Percentiles rank a stretch among this genome's conserved stretches.
Conservation (phyloP, 2,329 filamentous ascomycete species). For the Chrysoporthe deuterocubensis region DNA sequence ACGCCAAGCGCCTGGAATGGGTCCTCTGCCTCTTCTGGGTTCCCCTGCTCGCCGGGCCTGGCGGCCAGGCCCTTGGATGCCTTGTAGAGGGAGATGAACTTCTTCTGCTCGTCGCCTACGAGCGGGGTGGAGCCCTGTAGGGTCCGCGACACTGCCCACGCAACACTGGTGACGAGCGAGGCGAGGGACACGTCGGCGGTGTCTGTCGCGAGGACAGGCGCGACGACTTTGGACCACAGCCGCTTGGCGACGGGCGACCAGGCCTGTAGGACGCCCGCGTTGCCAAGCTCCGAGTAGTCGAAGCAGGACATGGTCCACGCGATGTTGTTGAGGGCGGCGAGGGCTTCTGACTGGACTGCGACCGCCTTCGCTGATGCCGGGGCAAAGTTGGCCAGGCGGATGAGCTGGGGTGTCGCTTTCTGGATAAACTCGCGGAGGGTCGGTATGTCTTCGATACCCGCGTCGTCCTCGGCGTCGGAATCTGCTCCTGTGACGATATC, state of each 20-base stretch:
- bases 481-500: constrained; percentile 61
- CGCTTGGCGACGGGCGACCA: constrained; percentile 59
- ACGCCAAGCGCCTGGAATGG: constrained; percentile 66
- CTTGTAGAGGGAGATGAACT: constrained; percentile 69
- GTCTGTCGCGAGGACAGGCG: constrained; percentile 61
- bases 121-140: constrained; percentile 55
- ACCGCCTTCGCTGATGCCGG: constrained; percentile 46
- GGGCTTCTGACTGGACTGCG: constrained; percentile 55
- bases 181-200: constrained; percentile 66
- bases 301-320: constrained; percentile 68
- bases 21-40: constrained; percentile 46
- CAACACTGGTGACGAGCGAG: constrained; percentile 66
- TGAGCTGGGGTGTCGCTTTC: constrained; percentile 52
- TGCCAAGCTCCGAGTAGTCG: constrained; percentile 60
- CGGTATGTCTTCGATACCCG: constrained; percentile 55
- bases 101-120: constrained; percentile 58
- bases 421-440: constrained; percentile 55
- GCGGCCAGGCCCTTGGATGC: constrained; percentile 51
- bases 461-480: constrained; percentile 46
- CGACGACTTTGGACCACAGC: constrained; percentile 63
- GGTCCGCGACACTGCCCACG: constrained; percentile 66
- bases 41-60: constrained; percentile 17
- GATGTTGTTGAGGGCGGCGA: constrained; percentile 69
- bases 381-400: constrained; percentile 50
- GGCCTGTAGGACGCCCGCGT: constrained; percentile 53